phyloP scores from a whole-genome alignment of 116 monocot genomes.

The Thalassia testudinum region DNA sequence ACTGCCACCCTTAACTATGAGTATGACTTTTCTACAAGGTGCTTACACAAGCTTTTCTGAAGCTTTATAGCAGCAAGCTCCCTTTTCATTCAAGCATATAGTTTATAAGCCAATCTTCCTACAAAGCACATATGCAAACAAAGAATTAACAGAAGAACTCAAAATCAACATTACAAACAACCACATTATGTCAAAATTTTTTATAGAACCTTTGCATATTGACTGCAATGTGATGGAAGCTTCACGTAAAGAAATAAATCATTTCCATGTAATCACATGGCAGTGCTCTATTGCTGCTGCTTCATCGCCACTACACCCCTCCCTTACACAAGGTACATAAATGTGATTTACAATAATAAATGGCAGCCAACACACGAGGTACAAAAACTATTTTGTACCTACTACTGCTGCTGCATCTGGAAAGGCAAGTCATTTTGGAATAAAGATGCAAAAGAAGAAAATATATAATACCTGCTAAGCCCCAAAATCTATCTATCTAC shows the following conservation, averaged over 20 bases:
- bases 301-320: too few species aligned
- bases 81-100: conserved; percentile 54
- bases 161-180: too few species aligned
- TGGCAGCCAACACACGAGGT: too few species aligned
- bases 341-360: too few species aligned
- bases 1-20: conserved; percentile 30
- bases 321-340: too few species aligned
- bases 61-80: conserved; percentile 80
- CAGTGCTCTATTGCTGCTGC: too few species aligned
- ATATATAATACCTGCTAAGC: too few species aligned
- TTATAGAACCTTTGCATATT: conserved; percentile 61
- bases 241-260: conserved; percentile 50
- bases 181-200: not conserved
- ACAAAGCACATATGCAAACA: not conserved
- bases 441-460: too few species aligned
- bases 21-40: conserved; percentile 51
- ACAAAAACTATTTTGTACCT: too few species aligned
- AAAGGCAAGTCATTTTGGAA: too few species aligned
- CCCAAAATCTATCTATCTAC: too few species aligned
- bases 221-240: conserved; percentile 64
- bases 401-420: too few species aligned
- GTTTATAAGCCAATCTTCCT: conserved; percentile 78
- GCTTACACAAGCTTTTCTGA: conserved; percentile 52
- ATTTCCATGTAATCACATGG: conserved; percentile 61
- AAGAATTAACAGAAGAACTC: not conserved